Conservation (phyloP, 2,329 filamentous ascomycete species). For the Fusarium siculi region DNA sequence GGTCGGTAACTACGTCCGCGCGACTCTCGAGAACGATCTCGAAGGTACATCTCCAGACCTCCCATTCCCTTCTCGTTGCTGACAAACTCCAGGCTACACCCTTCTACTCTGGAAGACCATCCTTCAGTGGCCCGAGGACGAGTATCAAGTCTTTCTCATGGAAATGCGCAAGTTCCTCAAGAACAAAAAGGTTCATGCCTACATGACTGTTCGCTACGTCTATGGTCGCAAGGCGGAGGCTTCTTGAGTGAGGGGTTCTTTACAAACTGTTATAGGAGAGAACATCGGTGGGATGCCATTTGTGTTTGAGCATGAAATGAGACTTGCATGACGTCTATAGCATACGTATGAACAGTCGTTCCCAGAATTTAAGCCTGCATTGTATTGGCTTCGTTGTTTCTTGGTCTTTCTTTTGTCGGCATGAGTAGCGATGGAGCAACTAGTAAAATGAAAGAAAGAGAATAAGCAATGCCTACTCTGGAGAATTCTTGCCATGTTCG, state of each 20-base stretch:
- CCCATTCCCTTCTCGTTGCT: fast-evolving
- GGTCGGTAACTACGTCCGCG: slow-evolving; percentile 35
- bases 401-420: no score
- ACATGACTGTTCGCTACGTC: slow-evolving; percentile 36
- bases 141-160: slow-evolving; percentile 35
- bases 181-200: slow-evolving; percentile 30
- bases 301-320: background rate
- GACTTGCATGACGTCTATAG: background rate
- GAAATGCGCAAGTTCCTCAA: slow-evolving; percentile 28
- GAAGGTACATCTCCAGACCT: background rate
- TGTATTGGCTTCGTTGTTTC: fast-evolving
- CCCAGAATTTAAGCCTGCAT: background rate
- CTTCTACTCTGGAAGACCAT: slow-evolving; percentile 34
- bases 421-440: background rate
- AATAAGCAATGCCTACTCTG: background rate
- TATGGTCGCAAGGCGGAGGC: slow-evolving; percentile 31
- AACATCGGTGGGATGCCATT: background rate
- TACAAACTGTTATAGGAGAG: background rate
- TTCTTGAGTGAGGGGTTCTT: background rate
- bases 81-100: slow-evolving; percentile 22
- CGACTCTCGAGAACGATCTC: slow-evolving; percentile 39
- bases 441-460: fast-evolving
- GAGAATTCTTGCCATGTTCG: background rate
- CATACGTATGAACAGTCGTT: background rate
- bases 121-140: slow-evolving; percentile 34